Evolutionary conservation across 371 early-diverging fungal genomes (phyloP).

Genomic region (Thermomucor indicae-seudaticae): DNA sequence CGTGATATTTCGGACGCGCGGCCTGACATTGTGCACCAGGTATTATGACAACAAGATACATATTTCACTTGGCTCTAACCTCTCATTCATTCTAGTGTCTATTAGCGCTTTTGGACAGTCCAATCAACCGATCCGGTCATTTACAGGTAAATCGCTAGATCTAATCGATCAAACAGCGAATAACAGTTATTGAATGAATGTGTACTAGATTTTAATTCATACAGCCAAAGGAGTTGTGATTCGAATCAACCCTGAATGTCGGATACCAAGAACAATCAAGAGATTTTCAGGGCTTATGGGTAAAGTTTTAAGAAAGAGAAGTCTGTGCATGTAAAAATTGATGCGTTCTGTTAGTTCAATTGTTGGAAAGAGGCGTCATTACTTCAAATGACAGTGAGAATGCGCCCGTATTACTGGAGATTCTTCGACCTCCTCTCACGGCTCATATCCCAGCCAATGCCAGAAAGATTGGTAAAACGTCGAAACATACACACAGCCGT

Average conservation of each 20-base stretch:
- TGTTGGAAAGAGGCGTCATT: constrained; percentile 94
- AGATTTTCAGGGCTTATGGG: constrained; percentile 96
- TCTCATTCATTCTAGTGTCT: constrained; percentile 66
- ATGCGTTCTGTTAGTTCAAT: constrained; percentile 69
- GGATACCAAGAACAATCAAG: constrained; percentile 98
- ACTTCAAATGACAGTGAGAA: constrained; percentile 49
- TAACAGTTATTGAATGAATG: not conserved
- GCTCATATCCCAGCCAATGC: constrained; percentile 86
- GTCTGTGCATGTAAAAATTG: constrained; percentile 11
- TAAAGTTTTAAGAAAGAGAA: constrained; percentile 16
- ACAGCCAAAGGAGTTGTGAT: constrained; percentile 94
- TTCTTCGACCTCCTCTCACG: constrained; percentile 90
- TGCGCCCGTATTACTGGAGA: constrained; percentile 85
- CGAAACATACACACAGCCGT: not conserved
- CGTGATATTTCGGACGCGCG: constrained; percentile 82
- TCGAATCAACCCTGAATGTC: constrained; percentile 93
- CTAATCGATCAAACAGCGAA: not conserved
- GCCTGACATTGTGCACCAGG: constrained; percentile 98
- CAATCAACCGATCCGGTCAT: constrained; percentile 96
- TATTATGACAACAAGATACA: too few species aligned
- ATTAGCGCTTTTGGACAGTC: constrained; percentile 93
- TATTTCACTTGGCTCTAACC: not conserved
- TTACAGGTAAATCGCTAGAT: constrained; percentile 78
- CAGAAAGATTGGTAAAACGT: constrained; percentile 67
- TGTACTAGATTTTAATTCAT: constrained; percentile 92